Base-by-base conservation (phyloP, 2,329 filamentous ascomycete genomes). In the Epichloe bromicola region DNA sequence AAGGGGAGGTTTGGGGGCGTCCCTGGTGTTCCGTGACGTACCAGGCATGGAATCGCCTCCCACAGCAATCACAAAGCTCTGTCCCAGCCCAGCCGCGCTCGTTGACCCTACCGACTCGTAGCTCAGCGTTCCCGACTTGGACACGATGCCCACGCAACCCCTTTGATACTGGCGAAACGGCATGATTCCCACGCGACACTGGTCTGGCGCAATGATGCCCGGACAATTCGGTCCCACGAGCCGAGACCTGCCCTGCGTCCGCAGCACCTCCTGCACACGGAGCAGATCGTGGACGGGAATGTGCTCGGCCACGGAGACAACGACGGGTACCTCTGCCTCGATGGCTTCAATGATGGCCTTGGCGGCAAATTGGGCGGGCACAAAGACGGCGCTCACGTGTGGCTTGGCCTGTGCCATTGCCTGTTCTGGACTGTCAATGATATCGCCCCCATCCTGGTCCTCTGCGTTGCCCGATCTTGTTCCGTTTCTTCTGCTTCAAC, bases 141-240 rank as follows among this genome's bases (percentile, higher is more conserved):
- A 84, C 3, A 87, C 78, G 50, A 91, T 86, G 2, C 85, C 86
- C 20, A 91, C 72, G 51, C 78, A 76, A 0, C 85, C 86, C 1
- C 79, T 75, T 1, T 50, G 54, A 26, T 69, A 70, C 56, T 70
- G 67, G 33, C 58, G 60, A 46, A 66, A 67, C 1, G 67, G 68
- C 68, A 70, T 70, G 40, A 70, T 70, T 2, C 68, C 68, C 5
- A 70, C 63, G 1, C 67, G 52, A 58, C 86, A 90, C 2, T 80
- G 82, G 20, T 82, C 76, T 0, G 85, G 82, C 4, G 84, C 85
- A 51, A 90, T 88, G 54, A 91, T 88, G 0, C 86, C 86, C 0
- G 86, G 85, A 19, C 83, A 85, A 62, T 90, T 91, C n/a, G 86
- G 83, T 2, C 86, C 86, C 0, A 91, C 83, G 0, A 91, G 73